Conservation (phyloP, 2,329 filamentous ascomycete species). For the Phaeosphaeria sp. region DNA sequence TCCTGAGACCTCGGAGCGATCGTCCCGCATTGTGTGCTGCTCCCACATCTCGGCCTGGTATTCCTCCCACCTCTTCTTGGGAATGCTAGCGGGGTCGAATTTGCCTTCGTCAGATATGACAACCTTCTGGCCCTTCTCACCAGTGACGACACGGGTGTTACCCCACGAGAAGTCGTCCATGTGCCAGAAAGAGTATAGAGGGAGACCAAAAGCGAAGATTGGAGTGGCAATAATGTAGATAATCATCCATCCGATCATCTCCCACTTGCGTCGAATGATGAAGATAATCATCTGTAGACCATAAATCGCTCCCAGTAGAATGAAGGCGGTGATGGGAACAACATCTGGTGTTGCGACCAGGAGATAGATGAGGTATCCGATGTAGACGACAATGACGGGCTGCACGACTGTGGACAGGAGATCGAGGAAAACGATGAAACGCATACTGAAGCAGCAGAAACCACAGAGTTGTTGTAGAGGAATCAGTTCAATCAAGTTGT, state of each 20-base stretch:
- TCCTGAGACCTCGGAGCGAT: slow-evolving; percentile 89
- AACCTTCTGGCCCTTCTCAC: slow-evolving; percentile 90
- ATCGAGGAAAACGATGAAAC: slow-evolving; percentile 95
- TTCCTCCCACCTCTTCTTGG: slow-evolving; percentile 99
- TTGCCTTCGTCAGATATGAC: slow-evolving; percentile 97
- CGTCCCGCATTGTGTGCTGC: slow-evolving; percentile 80
- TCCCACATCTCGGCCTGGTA: slow-evolving; percentile 99
- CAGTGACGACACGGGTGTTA: slow-evolving; percentile 95
- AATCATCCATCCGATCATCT: slow-evolving; percentile 99
- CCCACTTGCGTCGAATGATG: slow-evolving; percentile 95
- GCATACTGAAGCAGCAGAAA: slow-evolving; percentile 99
- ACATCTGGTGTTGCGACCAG: slow-evolving; percentile 66
- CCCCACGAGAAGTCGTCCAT: slow-evolving; percentile 99
- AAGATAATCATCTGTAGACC: slow-evolving; percentile 97
- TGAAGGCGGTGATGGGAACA: slow-evolving; percentile 84
- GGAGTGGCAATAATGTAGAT: slow-evolving; percentile 91
- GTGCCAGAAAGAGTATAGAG: slow-evolving; percentile 96
- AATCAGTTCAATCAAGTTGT: slow-evolving; percentile 96
- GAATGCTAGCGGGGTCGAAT: slow-evolving; percentile 91
- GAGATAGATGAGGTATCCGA: slow-evolving; percentile 84
- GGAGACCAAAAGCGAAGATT: slow-evolving; percentile 87
- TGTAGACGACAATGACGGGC: slow-evolving; percentile 88
- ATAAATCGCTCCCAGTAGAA: slow-evolving; percentile 93
- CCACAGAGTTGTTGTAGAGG: slow-evolving; percentile 93
- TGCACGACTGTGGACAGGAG: slow-evolving; percentile 90